These are phyloP conservation scores for Juglanconis juglandina DNA, from an alignment of 2,329 filamentous ascomycete species.

Conservation along the genomic window DNA sequence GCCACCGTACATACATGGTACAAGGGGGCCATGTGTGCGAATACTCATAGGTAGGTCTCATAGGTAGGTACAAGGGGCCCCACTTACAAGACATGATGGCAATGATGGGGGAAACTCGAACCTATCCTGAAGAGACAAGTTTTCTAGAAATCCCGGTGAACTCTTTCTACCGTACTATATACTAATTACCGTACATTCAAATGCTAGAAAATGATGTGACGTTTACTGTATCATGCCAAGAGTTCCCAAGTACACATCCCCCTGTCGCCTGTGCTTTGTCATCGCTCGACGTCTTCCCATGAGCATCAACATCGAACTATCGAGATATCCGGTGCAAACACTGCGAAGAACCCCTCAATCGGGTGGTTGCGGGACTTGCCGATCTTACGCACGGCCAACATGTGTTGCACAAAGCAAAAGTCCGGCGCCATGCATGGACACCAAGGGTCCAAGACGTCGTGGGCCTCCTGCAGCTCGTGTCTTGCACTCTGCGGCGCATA, in stretches of 20 bases:
- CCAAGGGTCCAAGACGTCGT: not conserved
- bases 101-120: not conserved
- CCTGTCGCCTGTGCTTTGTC: not conserved
- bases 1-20: not conserved
- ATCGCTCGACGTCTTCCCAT: not conserved
- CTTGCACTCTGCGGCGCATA: not conserved
- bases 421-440: not conserved
- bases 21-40: not conserved
- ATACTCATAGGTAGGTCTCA: not conserved
- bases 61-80: not conserved
- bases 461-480: constrained; percentile 7
- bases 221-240: not conserved
- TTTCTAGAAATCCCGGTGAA: not conserved
- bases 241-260: not conserved
- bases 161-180: not conserved
- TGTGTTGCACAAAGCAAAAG: not conserved
- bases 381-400: not conserved
- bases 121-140: not conserved
- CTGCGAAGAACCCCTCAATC: no score
- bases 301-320: no score
- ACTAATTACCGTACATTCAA: not conserved
- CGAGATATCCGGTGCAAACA: no score
- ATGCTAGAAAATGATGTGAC: not conserved
- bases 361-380: no score
- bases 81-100: constrained; percentile 5